Evolutionary conservation across 768 basidiomycete genomes (phyloP), one percentile per base, ranked within the genome.

Genomic region (Podaxis carcinomalis): DNA sequence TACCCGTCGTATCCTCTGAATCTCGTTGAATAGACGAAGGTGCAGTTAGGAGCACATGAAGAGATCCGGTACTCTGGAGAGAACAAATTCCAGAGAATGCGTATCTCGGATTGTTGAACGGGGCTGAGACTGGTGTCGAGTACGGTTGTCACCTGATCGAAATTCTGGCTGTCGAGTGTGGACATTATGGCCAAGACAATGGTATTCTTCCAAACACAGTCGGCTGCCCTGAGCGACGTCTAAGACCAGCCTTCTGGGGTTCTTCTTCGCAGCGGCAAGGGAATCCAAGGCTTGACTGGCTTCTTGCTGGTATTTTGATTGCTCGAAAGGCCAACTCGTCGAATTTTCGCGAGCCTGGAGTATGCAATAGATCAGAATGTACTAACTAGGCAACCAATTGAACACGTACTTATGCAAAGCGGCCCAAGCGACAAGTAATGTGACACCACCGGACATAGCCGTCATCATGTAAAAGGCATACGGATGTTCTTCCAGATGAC

Each of bases 401-500:
- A 54, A 72, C 19, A 44, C 70, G 56, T 69, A 87, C 79, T 79
- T 87, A 65, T 89, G 82, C 21, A 92, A 75, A 4, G 92, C 92
- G 39, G 77, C 69, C 73, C 80, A 80, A n/a, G 85, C 84, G 53
- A 91, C 83, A 40, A 87, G 62, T 28, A 84, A 67, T 2, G 88
- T 87, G 37, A 89, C 66, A 56, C 79, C 74, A 32, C 84, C 77
- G 7, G 91, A 86, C 14, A 80, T 68, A 23, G 77, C 79, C 16
- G 89, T 83, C 76, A 90, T 83, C 47, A 73, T 77, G 54, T 81
- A 81, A 72, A 95, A 95, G 4, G 90, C 93, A 68, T 86, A 88
- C 10, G 86, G 83, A 63, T 85, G 80, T 5, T 77, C 70, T 69
- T 96, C 94, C 63, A 94, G 68, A 67, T 88, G 84, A 65, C 85